These are phyloP conservation scores for Castanopsis chinensis DNA, from an alignment of 306 rosid genomes.

Conservation along the genomic window DNA sequence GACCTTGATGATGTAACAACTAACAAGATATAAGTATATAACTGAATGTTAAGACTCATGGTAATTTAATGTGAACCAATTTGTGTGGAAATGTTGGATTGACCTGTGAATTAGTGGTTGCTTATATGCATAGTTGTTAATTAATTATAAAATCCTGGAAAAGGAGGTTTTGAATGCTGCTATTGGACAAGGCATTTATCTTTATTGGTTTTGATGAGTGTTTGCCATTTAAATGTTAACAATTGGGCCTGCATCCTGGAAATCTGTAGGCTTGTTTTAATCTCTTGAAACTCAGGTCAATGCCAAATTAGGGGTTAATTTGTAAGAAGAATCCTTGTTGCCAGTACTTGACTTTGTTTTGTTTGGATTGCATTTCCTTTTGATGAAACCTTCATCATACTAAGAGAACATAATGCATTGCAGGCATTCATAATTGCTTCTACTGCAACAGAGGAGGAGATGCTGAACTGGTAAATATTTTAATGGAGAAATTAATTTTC, in stretches of 20 bases:
- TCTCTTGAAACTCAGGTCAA: neutral
- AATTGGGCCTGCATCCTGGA: neutral
- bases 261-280: neutral
- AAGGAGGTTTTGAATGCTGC: neutral
- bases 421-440: constrained; percentile 99
- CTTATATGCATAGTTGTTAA: neutral
- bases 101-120: neutral
- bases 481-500: neutral
- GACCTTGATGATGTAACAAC: neutral
- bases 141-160: neutral
- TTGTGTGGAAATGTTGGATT: neutral
- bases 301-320: neutral
- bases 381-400: constrained; percentile 17
- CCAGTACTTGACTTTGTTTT: constrained; percentile 8
- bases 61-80: neutral
- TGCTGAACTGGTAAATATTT: constrained; percentile 67
- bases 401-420: constrained; percentile 29
- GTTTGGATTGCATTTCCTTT: constrained; percentile 8
- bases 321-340: neutral
- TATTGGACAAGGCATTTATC: neutral
- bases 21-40: neutral
- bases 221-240: neutral
- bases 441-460: constrained; percentile 84
- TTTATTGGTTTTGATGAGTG: neutral
- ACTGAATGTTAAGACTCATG: neutral